These are phyloP conservation scores for Lasiodiplodia sp. DNA, from an alignment of 2,329 filamentous ascomycete genomes.

Conservation along the genomic window DNA sequence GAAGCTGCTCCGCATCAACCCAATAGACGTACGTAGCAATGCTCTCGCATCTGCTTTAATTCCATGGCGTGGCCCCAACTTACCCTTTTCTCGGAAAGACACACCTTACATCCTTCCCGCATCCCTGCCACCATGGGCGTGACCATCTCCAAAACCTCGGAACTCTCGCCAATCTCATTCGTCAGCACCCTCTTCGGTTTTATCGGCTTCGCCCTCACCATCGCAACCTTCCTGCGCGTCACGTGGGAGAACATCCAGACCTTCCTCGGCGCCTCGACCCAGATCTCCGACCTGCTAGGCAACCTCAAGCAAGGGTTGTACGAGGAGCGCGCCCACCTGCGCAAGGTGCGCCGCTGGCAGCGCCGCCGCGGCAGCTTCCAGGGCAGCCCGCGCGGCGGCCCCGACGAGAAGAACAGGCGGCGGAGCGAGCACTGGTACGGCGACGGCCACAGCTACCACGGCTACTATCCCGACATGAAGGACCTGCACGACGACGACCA, in stretches of 20 bases:
- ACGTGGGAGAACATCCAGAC: slow-evolving; percentile 52
- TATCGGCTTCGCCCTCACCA: slow-evolving; percentile 53
- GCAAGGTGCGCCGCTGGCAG: slow-evolving; percentile 37
- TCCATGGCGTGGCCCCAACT: background rate
- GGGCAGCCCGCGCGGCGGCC: slow-evolving; percentile 28
- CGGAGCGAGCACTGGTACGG: slow-evolving; percentile 35
- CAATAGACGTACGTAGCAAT: slow-evolving; percentile 13
- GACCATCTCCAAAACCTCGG: slow-evolving; percentile 37
- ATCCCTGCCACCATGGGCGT: slow-evolving; percentile 40
- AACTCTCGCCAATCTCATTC: slow-evolving; percentile 45
- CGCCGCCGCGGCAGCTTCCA: slow-evolving; percentile 29
- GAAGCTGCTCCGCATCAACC: background rate
- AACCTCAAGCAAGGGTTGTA: slow-evolving; percentile 51
- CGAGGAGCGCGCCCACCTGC: slow-evolving; percentile 49
- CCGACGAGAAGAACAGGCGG: slow-evolving; percentile 29
- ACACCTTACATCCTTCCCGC: background rate
- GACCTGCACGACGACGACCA: slow-evolving; percentile 43
- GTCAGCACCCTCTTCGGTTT: slow-evolving; percentile 49
- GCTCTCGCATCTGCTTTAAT: background rate
- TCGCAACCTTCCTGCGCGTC: slow-evolving; percentile 52
- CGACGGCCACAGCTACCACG: slow-evolving; percentile 29
- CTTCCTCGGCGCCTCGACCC: slow-evolving; percentile 44
- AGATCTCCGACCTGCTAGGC: slow-evolving; percentile 51
- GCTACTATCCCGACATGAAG: slow-evolving; percentile 32
- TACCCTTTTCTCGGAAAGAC: background rate